These are phyloP conservation scores for Cordia subcordata DNA, from an alignment of 257 asterid genomes.

Conservation along the genomic window DNA sequence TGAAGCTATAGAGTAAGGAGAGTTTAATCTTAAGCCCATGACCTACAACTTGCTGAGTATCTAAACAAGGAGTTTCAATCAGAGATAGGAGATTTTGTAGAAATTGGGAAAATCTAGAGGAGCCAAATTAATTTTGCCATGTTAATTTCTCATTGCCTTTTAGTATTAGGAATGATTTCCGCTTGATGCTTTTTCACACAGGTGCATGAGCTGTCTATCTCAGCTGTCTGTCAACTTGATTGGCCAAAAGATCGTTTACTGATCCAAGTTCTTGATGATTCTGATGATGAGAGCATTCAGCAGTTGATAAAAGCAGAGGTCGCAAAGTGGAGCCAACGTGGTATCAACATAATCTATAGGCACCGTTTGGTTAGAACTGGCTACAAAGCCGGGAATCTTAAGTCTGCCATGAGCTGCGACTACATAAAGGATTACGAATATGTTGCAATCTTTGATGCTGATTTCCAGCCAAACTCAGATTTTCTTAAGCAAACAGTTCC, in stretches of 20 bases:
- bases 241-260: slow-evolving; percentile 61
- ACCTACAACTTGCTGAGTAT: no score
- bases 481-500: slow-evolving; percentile 67
- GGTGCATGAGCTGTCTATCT: slow-evolving; percentile 69
- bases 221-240: slow-evolving; percentile 63
- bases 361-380: slow-evolving; percentile 63
- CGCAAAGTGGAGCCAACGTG: slow-evolving; percentile 47
- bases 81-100: no score
- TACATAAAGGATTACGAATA: slow-evolving; percentile 60
- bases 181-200: slow-evolving; percentile 4
- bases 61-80: no score
- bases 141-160: neutral
- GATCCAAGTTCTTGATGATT: slow-evolving; percentile 68
- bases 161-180: neutral
- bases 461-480: slow-evolving; percentile 63
- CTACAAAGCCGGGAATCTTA: slow-evolving; percentile 73
- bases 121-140: neutral
- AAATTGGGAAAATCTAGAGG: neutral
- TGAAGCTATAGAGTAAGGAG: no score
- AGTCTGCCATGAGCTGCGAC: slow-evolving; percentile 66
- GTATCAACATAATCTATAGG: slow-evolving; percentile 52
- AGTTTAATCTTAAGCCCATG: no score
- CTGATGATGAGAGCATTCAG: slow-evolving; percentile 49
- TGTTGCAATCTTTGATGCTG: slow-evolving; percentile 77
- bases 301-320: slow-evolving; percentile 47